Base-by-base conservation (phyloP, 202 grass and related monocot species). In the Thinopyrum obtusiflorum region DNA sequence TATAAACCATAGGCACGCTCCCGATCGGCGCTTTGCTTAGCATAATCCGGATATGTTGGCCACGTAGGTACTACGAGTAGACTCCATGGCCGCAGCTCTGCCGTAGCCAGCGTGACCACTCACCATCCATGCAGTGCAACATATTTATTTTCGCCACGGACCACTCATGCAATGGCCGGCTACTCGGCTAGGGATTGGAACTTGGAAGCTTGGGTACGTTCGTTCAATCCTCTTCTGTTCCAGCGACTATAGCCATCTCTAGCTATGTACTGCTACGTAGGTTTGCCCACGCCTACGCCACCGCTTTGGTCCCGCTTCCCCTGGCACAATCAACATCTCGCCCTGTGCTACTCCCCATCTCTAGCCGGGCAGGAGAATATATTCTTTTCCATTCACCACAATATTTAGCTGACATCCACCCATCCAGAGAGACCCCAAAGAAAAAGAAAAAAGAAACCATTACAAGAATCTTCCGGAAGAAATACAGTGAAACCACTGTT, bases 231-330 rank as follows among this genome's bases (percentile, higher is more conserved):
- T 40, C 18, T 4, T 20, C 4, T 46, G 59, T 35, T 73, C 61
- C 51, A 7, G 33, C 31, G 18, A 73, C 65, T 65, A 49, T 78
- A 65, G 40, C 55, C 72, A 7, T 65, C 46, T 8, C 87, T 75
- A 32, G 46, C 47, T 0, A 18, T 11, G 28, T 53, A 55, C 47
- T 7, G 17, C 17, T 2, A 53, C 49, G 49, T 53, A 53, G 47
- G 13, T 44, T 36, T 13, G 84, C 88, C 84, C 84, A 86, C 74
- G 25, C 88, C 87, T 77, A 73, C 51, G 3, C 8, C 72, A 9
- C 62, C 15, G 4, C 39, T 4, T 3, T 2, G 5, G 55, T 60
- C 17, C 31, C 81, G 67, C 32, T 0, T 73, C 28, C 42, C n/a
- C 35, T 57, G 18, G 24, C 76, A 55, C 87, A 25, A 74, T 74